Evolutionary conservation across 768 basidiomycete species (phyloP), one percentile per base, ranked within the genome.

Genomic region (Rhodotorula paludigena): DNA sequence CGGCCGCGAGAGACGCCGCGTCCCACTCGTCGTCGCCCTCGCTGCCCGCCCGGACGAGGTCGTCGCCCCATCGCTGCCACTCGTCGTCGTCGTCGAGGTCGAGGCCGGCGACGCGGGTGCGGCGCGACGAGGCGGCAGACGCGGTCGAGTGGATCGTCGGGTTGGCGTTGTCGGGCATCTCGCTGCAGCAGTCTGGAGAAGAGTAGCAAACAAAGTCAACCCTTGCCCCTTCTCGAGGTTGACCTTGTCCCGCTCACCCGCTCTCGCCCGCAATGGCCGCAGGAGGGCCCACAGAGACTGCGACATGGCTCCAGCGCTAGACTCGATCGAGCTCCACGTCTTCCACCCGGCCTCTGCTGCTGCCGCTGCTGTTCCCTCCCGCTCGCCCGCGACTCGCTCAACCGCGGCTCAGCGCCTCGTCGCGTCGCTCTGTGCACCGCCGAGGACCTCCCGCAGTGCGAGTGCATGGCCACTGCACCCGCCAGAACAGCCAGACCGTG

Each of bases 151-250:
- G 89, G 45, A 98, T 82, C 18, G 85, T 87, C 2, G 94, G 94
- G 78, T 97, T 97, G 25, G 88, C 88, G 78, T 98, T 98, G 83
- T 82, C 81, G 15, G 79, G 76, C 12, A n/a, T n/a, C n/a, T n/a
- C n/a, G n/a, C n/a, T n/a, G 48, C 15, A 28, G 28, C n/a, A 30
- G n/a, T 49, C 48, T 21, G n/a, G 5, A n/a, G 18, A 28, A 18
- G 30, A 11, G 9, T 18, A 49, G 48, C n/a, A 28, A 45, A 45
- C 15, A 23, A 23, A 45, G 33, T 20, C 35, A 18, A 36, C 11
- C 32, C 21, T 42, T 20, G 41, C 41, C 44, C 21, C 10, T 12
- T 14, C 6, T 10, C 48, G 16, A 65, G 57, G 42, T 44, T 23
- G 15, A 33, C 18, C 30, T 1, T 30, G 32, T 3, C 0, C 18